phyloP scores from a whole-genome alignment of 1,284 basidiomycete species.

The Naganishia liquefaciens region DNA sequence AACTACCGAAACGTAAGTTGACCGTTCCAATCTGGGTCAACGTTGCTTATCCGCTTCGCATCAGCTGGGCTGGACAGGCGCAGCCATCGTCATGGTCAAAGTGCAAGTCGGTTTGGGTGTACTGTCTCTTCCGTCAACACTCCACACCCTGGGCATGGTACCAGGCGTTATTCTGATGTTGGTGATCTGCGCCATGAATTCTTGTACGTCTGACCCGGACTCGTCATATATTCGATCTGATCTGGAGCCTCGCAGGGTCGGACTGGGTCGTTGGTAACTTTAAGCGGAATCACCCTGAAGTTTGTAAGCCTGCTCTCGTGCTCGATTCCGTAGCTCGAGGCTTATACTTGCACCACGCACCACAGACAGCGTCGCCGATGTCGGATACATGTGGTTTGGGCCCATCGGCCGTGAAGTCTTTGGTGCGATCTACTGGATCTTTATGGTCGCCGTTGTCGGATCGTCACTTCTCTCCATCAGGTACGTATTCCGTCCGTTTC shows the following conservation, averaged over 20 bases:
- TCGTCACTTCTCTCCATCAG: slow-evolving; percentile 40
- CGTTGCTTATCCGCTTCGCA: neutral
- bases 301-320: slow-evolving; percentile 28
- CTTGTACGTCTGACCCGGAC: slow-evolving; percentile 40
- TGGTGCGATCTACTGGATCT: slow-evolving; percentile 36
- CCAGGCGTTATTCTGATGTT: slow-evolving; percentile 43
- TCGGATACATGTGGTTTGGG: slow-evolving; percentile 42
- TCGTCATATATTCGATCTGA: slow-evolving; percentile 32
- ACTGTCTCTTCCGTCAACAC: slow-evolving; percentile 40
- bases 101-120: slow-evolving; percentile 40
- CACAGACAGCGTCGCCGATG: slow-evolving; percentile 38
- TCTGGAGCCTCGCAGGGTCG: slow-evolving; percentile 32
- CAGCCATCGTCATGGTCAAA: slow-evolving; percentile 44
- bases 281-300: slow-evolving; percentile 42
- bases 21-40: neutral
- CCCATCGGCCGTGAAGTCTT: slow-evolving; percentile 39
- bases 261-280: slow-evolving; percentile 37
- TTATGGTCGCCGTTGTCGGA: slow-evolving; percentile 39
- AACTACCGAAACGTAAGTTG: slow-evolving; percentile 45
- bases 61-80: slow-evolving; percentile 39
- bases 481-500: neutral
- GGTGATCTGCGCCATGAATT: slow-evolving; percentile 45
- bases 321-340: slow-evolving; percentile 37
- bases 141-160: slow-evolving; percentile 40
- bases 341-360: neutral